A percentile compares a stretch with the other conserved stretches of the same genome.
These are phyloP conservation scores for Cyanidiococcus yangmingshanensis DNA, from an alignment of 23 red algal genomes.

Conservation along the genomic window DNA sequence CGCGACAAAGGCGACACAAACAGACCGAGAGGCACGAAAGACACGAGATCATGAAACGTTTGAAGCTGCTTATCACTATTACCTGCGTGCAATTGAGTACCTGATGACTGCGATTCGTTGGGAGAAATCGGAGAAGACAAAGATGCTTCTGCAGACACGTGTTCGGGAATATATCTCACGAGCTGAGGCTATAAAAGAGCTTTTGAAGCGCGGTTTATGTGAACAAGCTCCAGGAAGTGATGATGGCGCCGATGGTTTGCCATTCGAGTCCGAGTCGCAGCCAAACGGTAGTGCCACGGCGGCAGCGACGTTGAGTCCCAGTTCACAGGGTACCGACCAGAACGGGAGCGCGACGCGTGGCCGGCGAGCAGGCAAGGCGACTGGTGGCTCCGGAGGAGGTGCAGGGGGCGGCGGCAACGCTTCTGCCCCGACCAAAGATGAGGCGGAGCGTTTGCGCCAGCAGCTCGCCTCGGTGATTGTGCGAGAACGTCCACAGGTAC, in stretches of 20 bases:
- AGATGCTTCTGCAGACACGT: constrained; percentile 39
- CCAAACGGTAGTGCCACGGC: constrained; percentile 6
- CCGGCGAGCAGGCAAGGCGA: neutral
- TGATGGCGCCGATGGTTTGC: neutral
- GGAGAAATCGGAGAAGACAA: constrained; percentile 60
- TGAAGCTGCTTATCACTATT: constrained; percentile 31
- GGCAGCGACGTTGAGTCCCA: neutral
- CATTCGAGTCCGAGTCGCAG: neutral
- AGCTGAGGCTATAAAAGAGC: constrained; percentile 72
- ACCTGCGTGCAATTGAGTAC: constrained; percentile 32
- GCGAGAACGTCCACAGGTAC: constrained; percentile 80
- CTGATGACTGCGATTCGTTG: constrained; percentile 45
- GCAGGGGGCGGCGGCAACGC: neutral
- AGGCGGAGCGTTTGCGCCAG: constrained; percentile 31
- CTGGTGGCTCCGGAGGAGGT: neutral
- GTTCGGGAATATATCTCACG: constrained; percentile 56
- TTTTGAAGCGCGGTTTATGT: constrained; percentile 33
- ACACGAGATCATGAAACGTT: constrained; percentile 22
- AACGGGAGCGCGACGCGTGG: constrained; percentile 20
- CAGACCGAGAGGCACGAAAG: constrained; percentile 25
- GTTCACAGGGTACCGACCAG: neutral
- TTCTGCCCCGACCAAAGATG: constrained; percentile 25
- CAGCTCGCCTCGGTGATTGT: constrained; percentile 54
- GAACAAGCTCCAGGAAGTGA: neutral
- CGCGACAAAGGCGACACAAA: constrained; percentile 3